These are phyloP conservation scores for Stephania cephalantha DNA, from an alignment of 164 flowering plant genomes.

Conservation along the genomic window DNA sequence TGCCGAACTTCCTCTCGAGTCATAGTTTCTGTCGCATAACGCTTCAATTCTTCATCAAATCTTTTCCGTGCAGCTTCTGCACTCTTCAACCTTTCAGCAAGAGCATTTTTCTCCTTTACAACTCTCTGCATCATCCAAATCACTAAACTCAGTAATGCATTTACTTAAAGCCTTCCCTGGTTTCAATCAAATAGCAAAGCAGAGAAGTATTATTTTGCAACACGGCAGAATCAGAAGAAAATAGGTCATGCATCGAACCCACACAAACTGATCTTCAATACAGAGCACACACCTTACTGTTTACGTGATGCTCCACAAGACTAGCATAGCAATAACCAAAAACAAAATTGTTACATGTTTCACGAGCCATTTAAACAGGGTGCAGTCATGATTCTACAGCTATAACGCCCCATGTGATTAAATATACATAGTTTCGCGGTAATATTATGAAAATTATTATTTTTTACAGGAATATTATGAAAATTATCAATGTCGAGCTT, in stretches of 20 bases:
- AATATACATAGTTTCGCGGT: no score
- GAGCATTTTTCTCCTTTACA: constrained; percentile 90
- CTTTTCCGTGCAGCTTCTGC: constrained; percentile 87
- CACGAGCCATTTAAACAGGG: not conserved
- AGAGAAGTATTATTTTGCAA: not conserved
- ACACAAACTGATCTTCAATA: not conserved
- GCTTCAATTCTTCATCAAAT: constrained; percentile 89
- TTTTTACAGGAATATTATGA: no score
- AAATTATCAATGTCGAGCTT: no score
- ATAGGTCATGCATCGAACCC: not conserved
- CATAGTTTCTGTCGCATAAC: constrained; percentile 83
- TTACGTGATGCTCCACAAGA: not conserved
- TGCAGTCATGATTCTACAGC: not conserved
- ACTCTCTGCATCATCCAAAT: constrained; percentile 54
- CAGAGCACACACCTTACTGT: not conserved
- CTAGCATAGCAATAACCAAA: not conserved
- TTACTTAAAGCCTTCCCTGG: not conserved
- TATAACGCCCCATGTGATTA: not conserved
- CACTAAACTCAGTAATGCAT: not conserved
- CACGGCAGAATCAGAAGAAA: not conserved
- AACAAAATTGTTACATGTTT: not conserved
- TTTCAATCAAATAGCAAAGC: not conserved
- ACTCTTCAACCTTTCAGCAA: constrained; percentile 83
- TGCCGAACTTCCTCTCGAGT: constrained; percentile 76
- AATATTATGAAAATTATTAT: no score